These are phyloP conservation scores for Waitea zeae DNA, from an alignment of 1,284 basidiomycete genomes.

Conservation along the genomic window DNA sequence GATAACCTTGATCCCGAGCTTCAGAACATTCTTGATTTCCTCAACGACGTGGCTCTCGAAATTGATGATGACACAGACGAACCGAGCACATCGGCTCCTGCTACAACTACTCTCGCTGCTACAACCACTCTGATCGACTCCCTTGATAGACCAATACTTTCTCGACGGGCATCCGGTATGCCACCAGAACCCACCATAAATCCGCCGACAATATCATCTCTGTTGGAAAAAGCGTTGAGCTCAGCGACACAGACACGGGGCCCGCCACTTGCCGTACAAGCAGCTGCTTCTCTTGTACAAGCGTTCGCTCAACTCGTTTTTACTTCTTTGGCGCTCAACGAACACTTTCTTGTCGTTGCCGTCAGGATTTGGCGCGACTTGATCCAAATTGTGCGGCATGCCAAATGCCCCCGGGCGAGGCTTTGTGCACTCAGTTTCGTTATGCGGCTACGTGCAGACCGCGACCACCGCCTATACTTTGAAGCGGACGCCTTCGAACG, in stretches of 20 bases:
- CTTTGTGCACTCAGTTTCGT: conserved; percentile 76
- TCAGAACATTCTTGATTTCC: neutral
- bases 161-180: no score
- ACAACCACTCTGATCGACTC: conserved; percentile 7
- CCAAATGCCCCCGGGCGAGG: conserved; percentile 44
- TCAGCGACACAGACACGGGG: conserved; percentile 11
- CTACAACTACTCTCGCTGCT: no score
- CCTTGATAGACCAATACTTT: conserved; percentile 6
- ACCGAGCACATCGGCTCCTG: no score
- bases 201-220: neutral
- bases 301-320: conserved; percentile 57
- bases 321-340: conserved; percentile 33
- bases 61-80: no score
- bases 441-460: conserved; percentile 79
- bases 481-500: conserved; percentile 29
- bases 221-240: conserved; percentile 4
- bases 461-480: conserved; percentile 80
- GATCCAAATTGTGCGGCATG: conserved; percentile 22
- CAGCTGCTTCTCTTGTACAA: conserved; percentile 43
- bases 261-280: conserved; percentile 32
- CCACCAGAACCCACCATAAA: neutral
- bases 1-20: conserved; percentile 21
- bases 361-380: conserved; percentile 32
- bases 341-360: conserved; percentile 28
- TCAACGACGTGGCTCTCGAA: neutral